Conservation (phyloP, 2,329 filamentous ascomycete genomes). For the Fusarium hainanense region DNA sequence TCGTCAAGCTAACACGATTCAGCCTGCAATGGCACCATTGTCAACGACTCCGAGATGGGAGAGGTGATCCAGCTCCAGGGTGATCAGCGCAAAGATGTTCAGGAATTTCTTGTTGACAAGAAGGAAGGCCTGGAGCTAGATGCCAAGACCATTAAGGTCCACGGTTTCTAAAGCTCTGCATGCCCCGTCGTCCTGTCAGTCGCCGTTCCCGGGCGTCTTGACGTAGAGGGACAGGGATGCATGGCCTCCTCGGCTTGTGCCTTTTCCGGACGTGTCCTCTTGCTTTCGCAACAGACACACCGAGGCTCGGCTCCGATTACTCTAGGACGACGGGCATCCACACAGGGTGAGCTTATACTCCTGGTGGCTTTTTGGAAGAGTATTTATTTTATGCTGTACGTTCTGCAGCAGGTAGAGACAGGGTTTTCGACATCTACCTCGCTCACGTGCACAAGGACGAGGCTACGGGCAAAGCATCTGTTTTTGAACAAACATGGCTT, state of each 20-base stretch:
- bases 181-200: conserved; percentile 55
- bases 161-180: conserved; percentile 61
- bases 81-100: conserved; percentile 98
- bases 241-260: conserved; percentile 47
- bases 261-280: conserved; percentile 45
- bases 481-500: conserved; percentile 45
- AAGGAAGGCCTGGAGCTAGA: conserved; percentile 94
- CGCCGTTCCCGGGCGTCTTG: conserved; percentile 48
- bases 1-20: conserved; percentile 12
- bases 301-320: conserved; percentile 50
- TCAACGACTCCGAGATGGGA: conserved; percentile 94
- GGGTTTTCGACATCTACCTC: conserved; percentile 25
- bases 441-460: conserved; percentile 42
- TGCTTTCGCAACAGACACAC: conserved; percentile 42
- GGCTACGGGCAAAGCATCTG: conserved; percentile 49
- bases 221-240: conserved; percentile 49
- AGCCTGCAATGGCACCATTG: conserved; percentile 99
- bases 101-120: conserved; percentile 97
- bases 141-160: conserved; percentile 95
- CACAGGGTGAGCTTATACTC: conserved; percentile 43
- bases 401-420: conserved; percentile 23
- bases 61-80: conserved; percentile 99
- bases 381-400: conserved; percentile 43
- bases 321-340: conserved; percentile 49
- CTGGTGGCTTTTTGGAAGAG: conserved; percentile 46